Evolutionary conservation across 768 basidiomycete genomes (phyloP).

Genomic region (Suillus sp.): DNA sequence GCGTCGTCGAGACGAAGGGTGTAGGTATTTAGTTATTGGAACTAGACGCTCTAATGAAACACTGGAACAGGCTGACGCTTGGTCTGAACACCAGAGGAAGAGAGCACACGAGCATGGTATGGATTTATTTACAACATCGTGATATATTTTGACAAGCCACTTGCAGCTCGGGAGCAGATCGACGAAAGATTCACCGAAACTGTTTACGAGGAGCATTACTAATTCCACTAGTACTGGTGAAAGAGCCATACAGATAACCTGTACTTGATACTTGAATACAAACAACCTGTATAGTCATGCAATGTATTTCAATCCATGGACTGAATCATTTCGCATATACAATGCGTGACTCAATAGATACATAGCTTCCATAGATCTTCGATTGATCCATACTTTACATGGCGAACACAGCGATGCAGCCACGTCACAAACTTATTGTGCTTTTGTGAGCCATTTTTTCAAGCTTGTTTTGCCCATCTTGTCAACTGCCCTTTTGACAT

Average conservation of each 20-base stretch:
- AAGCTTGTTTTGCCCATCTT: conserved; percentile 67
- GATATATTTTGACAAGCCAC: background rate
- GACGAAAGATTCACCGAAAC: background rate
- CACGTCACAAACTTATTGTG: conserved; percentile 34
- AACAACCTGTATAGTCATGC: conserved; percentile 3
- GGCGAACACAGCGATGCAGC: background rate
- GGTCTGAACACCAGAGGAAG: conserved; percentile 4
- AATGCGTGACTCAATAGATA: background rate
- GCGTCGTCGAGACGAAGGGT: conserved; percentile 17
- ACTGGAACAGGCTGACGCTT: background rate
- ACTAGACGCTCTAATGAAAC: conserved; percentile 2
- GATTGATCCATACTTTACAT: background rate
- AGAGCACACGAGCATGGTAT: conserved; percentile 5
- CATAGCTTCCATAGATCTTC: background rate
- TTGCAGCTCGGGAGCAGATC: conserved; percentile 2
- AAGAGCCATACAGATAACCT: background rate
- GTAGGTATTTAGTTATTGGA: conserved; percentile 3
- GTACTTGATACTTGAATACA: background rate
- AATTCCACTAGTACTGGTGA: background rate
- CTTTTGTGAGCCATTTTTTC: conserved; percentile 77
- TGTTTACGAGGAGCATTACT: background rate
- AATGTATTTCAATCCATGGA: background rate
- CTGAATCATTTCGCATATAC: background rate
- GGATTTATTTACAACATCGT: background rate
- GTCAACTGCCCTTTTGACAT: conserved; percentile 69